A percentile compares a stretch with the other conserved stretches of the same genome.
phyloP scores from a whole-genome alignment of 768 basidiomycete genomes.

The Pleurotus salmoneostramineus region DNA sequence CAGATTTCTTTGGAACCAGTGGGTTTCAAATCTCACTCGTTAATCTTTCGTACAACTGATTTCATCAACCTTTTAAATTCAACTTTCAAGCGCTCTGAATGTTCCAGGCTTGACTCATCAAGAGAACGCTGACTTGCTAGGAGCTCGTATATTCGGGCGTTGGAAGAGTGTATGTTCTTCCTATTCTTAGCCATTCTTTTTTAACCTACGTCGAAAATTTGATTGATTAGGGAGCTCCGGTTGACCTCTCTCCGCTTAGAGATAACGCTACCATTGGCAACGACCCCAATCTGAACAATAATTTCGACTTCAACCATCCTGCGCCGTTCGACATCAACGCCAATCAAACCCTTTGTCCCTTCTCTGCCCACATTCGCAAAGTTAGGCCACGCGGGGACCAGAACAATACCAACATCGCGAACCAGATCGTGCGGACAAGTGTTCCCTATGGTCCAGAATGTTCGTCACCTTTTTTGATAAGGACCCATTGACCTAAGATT shows the following conservation, averaged over 20 bases:
- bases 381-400: slow-evolving; percentile 1
- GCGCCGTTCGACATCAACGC: neutral
- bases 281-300: neutral
- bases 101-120: neutral
- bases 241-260: neutral
- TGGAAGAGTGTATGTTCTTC: neutral
- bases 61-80: neutral
- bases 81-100: neutral
- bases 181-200: neutral
- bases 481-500: neutral
- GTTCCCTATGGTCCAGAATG: slow-evolving; percentile 3
- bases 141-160: slow-evolving; percentile 2
- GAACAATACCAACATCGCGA: neutral
- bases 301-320: slow-evolving; percentile 6
- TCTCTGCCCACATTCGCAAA: slow-evolving; percentile 2
- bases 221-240: neutral
- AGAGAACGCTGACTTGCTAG: neutral
- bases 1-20: neutral
- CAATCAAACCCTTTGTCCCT: neutral
- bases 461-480: neutral
- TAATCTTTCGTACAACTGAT: neutral
- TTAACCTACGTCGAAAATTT: neutral
- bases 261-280: neutral
- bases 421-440: neutral
- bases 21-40: neutral